A percentile compares a stretch with the other conserved stretches of the same genome.
Conservation (phyloP, 2,329 filamentous ascomycete species). For the Penicillium sp. region DNA sequence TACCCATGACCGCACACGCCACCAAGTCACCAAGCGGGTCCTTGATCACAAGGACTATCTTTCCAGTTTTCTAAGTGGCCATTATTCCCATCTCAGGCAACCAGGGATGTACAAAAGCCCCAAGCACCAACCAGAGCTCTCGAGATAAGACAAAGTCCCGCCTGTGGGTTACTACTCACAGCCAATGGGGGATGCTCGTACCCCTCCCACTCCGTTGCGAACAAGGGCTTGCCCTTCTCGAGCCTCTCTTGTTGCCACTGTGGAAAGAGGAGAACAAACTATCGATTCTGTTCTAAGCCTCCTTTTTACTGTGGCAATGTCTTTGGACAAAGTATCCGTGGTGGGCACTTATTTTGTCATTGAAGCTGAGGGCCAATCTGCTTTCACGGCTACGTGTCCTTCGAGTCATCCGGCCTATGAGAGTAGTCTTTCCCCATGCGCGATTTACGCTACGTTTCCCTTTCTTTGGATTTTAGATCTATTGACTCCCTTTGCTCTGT, state of each 20-base stretch:
- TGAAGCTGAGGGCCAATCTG: neutral
- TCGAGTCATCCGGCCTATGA: neutral
- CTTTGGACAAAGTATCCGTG: neutral
- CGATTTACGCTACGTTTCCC: neutral
- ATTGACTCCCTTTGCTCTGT: neutral
- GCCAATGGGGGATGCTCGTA: neutral
- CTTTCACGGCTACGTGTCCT: neutral
- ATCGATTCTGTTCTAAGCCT: neutral
- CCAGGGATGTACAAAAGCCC: neutral
- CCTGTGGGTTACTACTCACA: neutral
- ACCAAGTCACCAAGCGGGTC: neutral
- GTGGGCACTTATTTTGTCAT: neutral
- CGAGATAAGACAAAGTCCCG: neutral
- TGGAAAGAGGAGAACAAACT: neutral
- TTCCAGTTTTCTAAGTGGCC: neutral
- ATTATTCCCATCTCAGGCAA: neutral
- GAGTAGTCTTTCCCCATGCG: neutral
- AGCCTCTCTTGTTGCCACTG: slow-evolving; percentile 1
- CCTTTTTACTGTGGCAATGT: neutral
- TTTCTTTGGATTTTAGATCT: neutral
- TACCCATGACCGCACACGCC: neutral
- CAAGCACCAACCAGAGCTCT: neutral
- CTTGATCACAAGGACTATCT: neutral
- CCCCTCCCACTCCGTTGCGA: neutral
- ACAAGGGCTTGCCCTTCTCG: neutral